Evolutionary conservation across 129 eudicot genomes (phyloP), one percentile per base, ranked within the genome.

Genomic region (Flaveria bidentis): DNA sequence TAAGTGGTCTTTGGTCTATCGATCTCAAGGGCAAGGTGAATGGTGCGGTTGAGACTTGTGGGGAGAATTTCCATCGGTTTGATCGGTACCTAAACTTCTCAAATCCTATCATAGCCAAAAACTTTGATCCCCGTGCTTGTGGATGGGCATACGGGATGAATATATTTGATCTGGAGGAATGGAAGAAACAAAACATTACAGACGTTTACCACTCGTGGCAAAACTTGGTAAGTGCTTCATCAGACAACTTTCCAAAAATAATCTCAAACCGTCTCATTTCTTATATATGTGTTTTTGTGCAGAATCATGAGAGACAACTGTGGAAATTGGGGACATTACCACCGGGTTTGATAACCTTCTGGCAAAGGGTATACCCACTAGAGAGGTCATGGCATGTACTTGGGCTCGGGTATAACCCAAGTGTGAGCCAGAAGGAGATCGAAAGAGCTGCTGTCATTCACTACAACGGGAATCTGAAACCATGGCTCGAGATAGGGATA

Each of bases 61-160:
- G 96, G 57, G 97, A 91, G 61, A 88, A 85, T 77, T 94, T 94
- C 73, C 98, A 94, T 69, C 91, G 98, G 74, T 94, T 88, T 82
- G 98, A 94, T 66, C 90, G 97, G 1, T 94, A 94, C 66, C 89
- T 94, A 17, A 94, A 94, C 66, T 94, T 94, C 36, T 94, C 98
- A 23, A 87, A 94, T 57, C 98, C 98, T 53, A 74, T 91, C 16
- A 94, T 94, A 30, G 87, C 98, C 9, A 87, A 86, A 50, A 91
- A 17, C 1, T 94, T 94, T 76, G 92, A 89, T 62, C 98, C 97
- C 1, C 97, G 81, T n/a, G 97, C 98, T 65, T 94, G 98, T 83
- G 98, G 98, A 57, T 94, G 98, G 98, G 98, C 98, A 2, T 94
- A 84, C 79, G 98, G 98, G 63, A 94, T 94, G 98, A 94, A 94